Percentiles rank a stretch among this genome's conserved stretches.
These are phyloP conservation scores for Atkinsonella hypoxylon DNA, from an alignment of 2,329 filamentous ascomycete species.

Conservation along the genomic window DNA sequence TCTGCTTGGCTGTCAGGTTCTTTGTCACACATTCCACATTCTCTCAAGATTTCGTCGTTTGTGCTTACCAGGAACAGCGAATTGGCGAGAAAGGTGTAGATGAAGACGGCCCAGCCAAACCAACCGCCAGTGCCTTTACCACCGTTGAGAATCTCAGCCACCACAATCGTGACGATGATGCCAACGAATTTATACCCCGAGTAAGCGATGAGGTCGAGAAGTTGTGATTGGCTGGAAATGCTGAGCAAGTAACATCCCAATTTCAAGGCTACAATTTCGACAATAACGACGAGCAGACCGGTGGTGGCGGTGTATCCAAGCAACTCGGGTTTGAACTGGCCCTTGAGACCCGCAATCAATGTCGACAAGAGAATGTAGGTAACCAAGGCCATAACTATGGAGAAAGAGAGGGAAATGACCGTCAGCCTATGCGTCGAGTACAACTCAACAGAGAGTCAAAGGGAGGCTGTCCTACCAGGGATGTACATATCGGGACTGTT, in stretches of 20 bases:
- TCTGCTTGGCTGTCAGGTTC: slow-evolving; percentile 33
- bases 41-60: too few relatives aligned
- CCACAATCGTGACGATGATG: slow-evolving; percentile 76
- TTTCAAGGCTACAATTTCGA: slow-evolving; percentile 86
- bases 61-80: slow-evolving; percentile 71
- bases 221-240: slow-evolving; percentile 87
- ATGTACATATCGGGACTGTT: slow-evolving; percentile 99
- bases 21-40: slow-evolving; percentile 21
- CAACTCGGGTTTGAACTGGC: slow-evolving; percentile 87
- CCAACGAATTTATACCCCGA: slow-evolving; percentile 98
- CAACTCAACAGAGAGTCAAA: too few relatives aligned
- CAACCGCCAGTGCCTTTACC: slow-evolving; percentile 76
- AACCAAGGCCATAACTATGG: slow-evolving; percentile 77
- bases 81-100: slow-evolving; percentile 88
- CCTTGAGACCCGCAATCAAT: slow-evolving; percentile 76
- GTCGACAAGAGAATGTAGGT: slow-evolving; percentile 95
- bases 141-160: slow-evolving; percentile 66
- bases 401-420: background rate
- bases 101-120: slow-evolving; percentile 79
- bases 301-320: slow-evolving; percentile 81
- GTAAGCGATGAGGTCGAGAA: slow-evolving; percentile 90
- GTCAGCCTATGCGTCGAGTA: slow-evolving; percentile 11
- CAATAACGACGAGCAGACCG: slow-evolving; percentile 67
- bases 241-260: slow-evolving; percentile 85
- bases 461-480: slow-evolving; percentile 36